Conservation (phyloP, 768 basidiomycete species). For the Lentinula sp. region DNA sequence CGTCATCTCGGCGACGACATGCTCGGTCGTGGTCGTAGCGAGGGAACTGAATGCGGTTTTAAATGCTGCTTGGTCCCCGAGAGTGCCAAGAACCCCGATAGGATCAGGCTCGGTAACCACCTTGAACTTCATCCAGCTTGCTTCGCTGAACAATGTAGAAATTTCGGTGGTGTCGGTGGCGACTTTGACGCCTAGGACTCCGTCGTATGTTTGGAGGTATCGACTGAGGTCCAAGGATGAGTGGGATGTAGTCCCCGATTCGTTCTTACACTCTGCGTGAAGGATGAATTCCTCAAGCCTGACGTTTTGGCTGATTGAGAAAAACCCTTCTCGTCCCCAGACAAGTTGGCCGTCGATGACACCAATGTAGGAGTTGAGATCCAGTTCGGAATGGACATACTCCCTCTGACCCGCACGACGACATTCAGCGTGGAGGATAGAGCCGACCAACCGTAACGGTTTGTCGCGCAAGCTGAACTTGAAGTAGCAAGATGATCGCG, state of each 20-base stretch:
- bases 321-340: background rate
- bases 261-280: background rate
- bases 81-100: background rate
- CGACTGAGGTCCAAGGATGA: background rate
- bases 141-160: background rate
- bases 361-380: background rate
- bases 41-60: background rate
- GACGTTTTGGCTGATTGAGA: background rate
- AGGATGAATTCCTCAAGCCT: background rate
- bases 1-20: background rate
- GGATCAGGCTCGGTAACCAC: slow-evolving; percentile 4
- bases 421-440: background rate
- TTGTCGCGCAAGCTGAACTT: background rate
- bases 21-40: background rate
- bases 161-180: background rate
- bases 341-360: background rate
- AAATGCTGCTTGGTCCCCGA: background rate
- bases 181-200: background rate
- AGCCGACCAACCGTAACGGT: background rate
- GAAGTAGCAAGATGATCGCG: background rate
- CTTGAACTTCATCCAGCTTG: slow-evolving; percentile 5
- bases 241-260: background rate
- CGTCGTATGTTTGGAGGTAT: background rate
- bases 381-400: background rate
- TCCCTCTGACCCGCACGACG: background rate